Evolutionary conservation across 2,329 filamentous ascomycete genomes (phyloP).

Genomic region (Sclerotinia minor): DNA sequence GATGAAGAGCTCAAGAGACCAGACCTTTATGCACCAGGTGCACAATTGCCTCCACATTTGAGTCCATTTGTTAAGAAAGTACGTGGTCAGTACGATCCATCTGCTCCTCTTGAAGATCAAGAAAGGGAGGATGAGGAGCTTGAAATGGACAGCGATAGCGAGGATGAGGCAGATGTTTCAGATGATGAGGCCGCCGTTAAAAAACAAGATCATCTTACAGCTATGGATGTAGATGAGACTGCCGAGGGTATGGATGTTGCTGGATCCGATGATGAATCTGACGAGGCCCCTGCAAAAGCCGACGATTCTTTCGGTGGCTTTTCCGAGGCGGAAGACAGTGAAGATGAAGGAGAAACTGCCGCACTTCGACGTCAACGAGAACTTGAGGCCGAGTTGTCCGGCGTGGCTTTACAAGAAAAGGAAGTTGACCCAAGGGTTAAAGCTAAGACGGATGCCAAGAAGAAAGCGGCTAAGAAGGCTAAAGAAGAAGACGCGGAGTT

Average conservation of each 20-base stretch:
- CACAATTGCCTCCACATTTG: constrained; percentile 86
- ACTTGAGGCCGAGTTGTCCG: constrained; percentile 86
- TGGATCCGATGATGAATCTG: constrained; percentile 43
- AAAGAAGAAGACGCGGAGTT: constrained; percentile 81
- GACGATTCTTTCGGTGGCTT: constrained; percentile 41
- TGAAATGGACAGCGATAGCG: constrained; percentile 59
- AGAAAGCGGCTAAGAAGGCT: constrained; percentile 68
- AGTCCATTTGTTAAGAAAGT: constrained; percentile 92
- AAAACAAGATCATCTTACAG: constrained; percentile 43
- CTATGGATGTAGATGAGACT: constrained; percentile 39
- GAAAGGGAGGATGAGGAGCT: constrained; percentile 84
- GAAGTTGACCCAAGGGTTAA: constrained; percentile 56
- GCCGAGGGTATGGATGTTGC: constrained; percentile 42
- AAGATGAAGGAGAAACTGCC: constrained; percentile 61
- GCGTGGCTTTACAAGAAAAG: constrained; percentile 58
- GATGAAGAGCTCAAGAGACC: constrained; percentile 83
- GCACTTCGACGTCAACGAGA: constrained; percentile 79
- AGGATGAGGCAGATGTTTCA: constrained; percentile 44
- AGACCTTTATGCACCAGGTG: constrained; percentile 86
- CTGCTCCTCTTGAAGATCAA: constrained; percentile 79
- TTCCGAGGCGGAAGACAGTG: constrained; percentile 49
- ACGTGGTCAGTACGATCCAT: constrained; percentile 89
- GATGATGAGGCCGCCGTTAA: constrained; percentile 51
- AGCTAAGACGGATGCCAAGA: constrained; percentile 68
- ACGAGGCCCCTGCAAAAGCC: constrained; percentile 43